Percentiles rank a stretch among this genome's conserved stretches.
Evolutionary conservation across 805 yeast species (phyloP).

Genomic region (Starmerella geochares): DNA sequence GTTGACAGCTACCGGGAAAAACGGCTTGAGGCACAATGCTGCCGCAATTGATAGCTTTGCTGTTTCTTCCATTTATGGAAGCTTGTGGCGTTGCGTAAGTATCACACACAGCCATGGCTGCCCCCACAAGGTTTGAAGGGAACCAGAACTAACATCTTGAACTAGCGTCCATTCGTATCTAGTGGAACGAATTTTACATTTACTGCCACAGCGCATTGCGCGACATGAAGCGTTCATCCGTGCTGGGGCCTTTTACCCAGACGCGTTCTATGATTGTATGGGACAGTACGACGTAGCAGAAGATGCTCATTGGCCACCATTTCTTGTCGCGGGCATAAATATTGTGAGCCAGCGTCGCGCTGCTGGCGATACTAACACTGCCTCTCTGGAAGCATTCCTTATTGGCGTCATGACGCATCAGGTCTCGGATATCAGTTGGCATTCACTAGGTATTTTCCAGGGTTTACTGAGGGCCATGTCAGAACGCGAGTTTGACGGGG

Average conservation of each 20-base stretch:
- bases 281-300: slow-evolving; percentile 47
- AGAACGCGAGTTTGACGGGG: slow-evolving; percentile 46
- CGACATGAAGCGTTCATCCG: slow-evolving; percentile 32
- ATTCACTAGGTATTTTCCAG: slow-evolving; percentile 44
- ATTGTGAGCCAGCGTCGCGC: slow-evolving; percentile 35
- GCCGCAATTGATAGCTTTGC: neutral
- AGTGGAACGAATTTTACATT: slow-evolving; percentile 20
- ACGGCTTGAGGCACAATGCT: neutral
- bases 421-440: slow-evolving; percentile 59
- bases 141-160: neutral
- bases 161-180: slow-evolving; percentile 25
- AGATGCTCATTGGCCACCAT: slow-evolving; percentile 62
- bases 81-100: slow-evolving; percentile 27
- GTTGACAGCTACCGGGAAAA: neutral
- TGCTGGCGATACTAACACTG: slow-evolving; percentile 16
- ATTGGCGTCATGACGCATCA: slow-evolving; percentile 55
- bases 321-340: slow-evolving; percentile 39
- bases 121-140: too few relatives aligned
- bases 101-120: too few relatives aligned
- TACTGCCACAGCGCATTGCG: slow-evolving; percentile 33
- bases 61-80: neutral
- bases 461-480: slow-evolving; percentile 48
- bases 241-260: slow-evolving; percentile 62
- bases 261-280: slow-evolving; percentile 53
- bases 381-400: slow-evolving; percentile 42